Conservation (phyloP, 2,329 filamentous ascomycete species). For the Whalleya microplaca region DNA sequence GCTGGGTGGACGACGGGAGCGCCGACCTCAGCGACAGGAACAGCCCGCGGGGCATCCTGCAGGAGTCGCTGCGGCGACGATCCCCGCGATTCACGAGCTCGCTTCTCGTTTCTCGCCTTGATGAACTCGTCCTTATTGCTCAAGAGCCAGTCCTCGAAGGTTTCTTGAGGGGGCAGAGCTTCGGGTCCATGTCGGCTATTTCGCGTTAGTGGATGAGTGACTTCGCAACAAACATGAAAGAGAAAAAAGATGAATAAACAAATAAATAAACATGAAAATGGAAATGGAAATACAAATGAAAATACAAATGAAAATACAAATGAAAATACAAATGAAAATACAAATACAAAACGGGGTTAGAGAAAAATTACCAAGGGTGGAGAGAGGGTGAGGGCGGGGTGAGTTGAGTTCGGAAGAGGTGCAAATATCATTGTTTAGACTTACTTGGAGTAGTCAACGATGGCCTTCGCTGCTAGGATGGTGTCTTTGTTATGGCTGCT, state of each 20-base stretch:
- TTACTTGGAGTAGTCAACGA: slow-evolving; percentile 17
- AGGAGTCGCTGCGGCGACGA: background rate
- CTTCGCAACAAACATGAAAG: background rate
- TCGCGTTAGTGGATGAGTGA: background rate
- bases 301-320: too few species aligned
- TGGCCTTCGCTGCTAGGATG: slow-evolving; percentile 7
- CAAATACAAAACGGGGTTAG: too few species aligned
- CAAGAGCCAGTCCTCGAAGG: slow-evolving; percentile 16
- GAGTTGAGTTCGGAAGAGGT: too few species aligned
- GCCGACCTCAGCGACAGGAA: background rate
- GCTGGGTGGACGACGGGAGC: background rate
- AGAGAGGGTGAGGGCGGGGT: background rate
- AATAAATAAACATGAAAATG: too few species aligned
- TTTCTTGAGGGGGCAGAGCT: slow-evolving; percentile 10
- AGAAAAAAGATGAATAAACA: background rate
- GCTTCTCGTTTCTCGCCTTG: background rate
- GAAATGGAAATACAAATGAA: too few species aligned
- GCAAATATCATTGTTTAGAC: background rate
- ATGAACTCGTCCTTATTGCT: slow-evolving; percentile 15
- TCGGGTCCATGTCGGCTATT: slow-evolving; percentile 14
- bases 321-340: too few species aligned
- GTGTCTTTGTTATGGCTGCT: slow-evolving; percentile 8
- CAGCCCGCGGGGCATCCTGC: background rate
- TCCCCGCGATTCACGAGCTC: background rate
- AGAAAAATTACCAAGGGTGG: too few species aligned